Base-by-base conservation (phyloP, 2,329 filamentous ascomycete genomes). In the Shiraia sp. region DNA sequence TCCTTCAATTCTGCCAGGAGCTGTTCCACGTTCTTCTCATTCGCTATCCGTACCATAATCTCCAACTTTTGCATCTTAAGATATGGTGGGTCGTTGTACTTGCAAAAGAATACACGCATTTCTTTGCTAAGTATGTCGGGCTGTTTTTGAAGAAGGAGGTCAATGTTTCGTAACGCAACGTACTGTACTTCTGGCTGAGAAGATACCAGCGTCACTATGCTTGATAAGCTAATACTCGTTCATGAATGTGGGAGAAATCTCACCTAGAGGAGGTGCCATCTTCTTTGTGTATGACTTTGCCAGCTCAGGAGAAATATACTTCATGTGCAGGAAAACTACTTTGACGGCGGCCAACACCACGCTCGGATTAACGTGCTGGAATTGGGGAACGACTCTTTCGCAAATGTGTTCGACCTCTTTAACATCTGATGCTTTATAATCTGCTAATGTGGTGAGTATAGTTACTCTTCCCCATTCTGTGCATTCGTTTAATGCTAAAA, bases 381-480 rank as follows among this genome's bases (percentile, higher is more conserved):
- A 99, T 66, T 99, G 93, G 28, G 93, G 93, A 37, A 90, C 85
- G 25, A 97, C 92, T 61, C 93, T 80, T 76, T 99, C 93, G 71
- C 93, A 99, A 44, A 99, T 96, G 69, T 97, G 93, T 73, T 99
- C 93, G 40, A 92, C 87, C 73, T 99, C 93, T 73, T 96, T 97
- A 47, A 90, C 79, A 66, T 97, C 92, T n/a, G 76, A 67, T 0
- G 92, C 84, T 54, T 83, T 85, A 72, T 97, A 97, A 62, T 95
- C 86, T 29, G 93, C 90, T 51, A 99, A 72, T 0, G 90, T 95
- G 9, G 87, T 87, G 50, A 99, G 75, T 44, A 99, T 95, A 1
- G 91, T 97, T 23, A 99, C 91, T 55, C 93, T 79, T 12, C 93
- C 93, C 93, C 93, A 99, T 75, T 99, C 93, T 0, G 93, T 99